Base-by-base conservation (phyloP, 1,284 basidiomycete species). In the Bjerkandera adusta region DNA sequence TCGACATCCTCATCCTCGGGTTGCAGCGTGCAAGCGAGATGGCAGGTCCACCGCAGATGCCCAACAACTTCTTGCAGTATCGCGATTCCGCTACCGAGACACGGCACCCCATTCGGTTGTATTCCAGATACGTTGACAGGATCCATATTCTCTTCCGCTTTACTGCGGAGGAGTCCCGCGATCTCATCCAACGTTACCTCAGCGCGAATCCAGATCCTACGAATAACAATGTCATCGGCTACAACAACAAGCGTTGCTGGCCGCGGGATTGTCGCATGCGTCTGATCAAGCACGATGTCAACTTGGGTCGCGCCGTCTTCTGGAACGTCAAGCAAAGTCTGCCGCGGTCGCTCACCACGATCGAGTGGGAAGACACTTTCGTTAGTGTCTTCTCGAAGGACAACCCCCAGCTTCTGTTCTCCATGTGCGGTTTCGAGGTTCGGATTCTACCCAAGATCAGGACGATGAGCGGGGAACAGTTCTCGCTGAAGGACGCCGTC, bases 231-330 rank as follows among this genome's bases (percentile, higher is more conserved):
- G 88, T 99, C 54, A 96, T 98, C 55, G 96, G 96, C 2, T 99
- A 98, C 72, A 98, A 98, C 75, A 98, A 97, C 74, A 96, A 96
- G 68, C 89, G 93, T 48, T 99, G 97, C 73, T 98, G 97, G 97
- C 97, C 97, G 20, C 81, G 95, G 53, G 97, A 99, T 66, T 98
- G 95, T 65, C 88, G 97, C 50, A 99, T 99, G 97, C 80, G 97
- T 27, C 79, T 99, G 48, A 97, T 97, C 77, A 99, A 99, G 73
- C 96, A 99, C 69, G 97, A 99, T 63, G 97, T 99, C 68, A 99
- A 99, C 67, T 76, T 99, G 26, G 96, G 96, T 25, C 83, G 97
- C 55, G 97, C 97, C 5, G 96, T 98, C 10, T 98, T 97, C 71
- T 99, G 96, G 97, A 98, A 98, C 59, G 92, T 99, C 66, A 98